Base-by-base conservation (phyloP, 164 flowering plant species). In the Berberis thunbergii region DNA sequence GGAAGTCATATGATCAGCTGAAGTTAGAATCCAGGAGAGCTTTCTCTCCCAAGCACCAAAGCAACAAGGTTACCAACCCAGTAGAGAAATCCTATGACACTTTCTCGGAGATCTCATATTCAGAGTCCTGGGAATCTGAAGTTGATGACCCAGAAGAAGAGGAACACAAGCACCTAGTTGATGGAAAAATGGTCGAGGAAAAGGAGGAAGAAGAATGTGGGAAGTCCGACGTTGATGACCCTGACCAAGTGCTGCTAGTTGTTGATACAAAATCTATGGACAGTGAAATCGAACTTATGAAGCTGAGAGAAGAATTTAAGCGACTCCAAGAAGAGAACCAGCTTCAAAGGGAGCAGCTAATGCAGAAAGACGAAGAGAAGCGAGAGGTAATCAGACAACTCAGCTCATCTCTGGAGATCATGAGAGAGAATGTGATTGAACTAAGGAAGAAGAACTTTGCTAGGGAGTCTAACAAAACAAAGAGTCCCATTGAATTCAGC, bases 311-410 rank as follows among this genome's bases (percentile, higher is more conserved):
- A 57, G 91, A 89, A 75, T 45, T 84, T 4, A 75, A 75, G 62
- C 77, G 66, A 54, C 85, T 89, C 13, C 73, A 69, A 65, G 83
- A 75, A 65, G 92, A 86, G 77, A 83, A 83, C 72, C 72, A 43
- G 56, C 39, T 62, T 54, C 87, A 80, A 43, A 76, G 73, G 70
- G 83, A 72, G 53, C 71, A 72, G 46, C 59, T 91, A 38, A 11
- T 57, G 71, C 80, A 78, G 70, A 94, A 85, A 72, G 94, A 88
- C 74, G 96, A 87, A 69, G 89, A 88, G 83, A 94, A 94, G 84
- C 80, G 88, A 54, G 95, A 88, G 70, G 95, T 72, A 0, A 91
- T 88, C 45, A 82, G 96, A 56, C 98, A 94, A 67, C 84, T 94
- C 7, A 76, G 87, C 69, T 50, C 77, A 45, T 80, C 88, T 1